Evolutionary conservation across 192 early-diverging fungal species (phyloP), one percentile per base, ranked within the genome.

Genomic region (Coemansia sp.): DNA sequence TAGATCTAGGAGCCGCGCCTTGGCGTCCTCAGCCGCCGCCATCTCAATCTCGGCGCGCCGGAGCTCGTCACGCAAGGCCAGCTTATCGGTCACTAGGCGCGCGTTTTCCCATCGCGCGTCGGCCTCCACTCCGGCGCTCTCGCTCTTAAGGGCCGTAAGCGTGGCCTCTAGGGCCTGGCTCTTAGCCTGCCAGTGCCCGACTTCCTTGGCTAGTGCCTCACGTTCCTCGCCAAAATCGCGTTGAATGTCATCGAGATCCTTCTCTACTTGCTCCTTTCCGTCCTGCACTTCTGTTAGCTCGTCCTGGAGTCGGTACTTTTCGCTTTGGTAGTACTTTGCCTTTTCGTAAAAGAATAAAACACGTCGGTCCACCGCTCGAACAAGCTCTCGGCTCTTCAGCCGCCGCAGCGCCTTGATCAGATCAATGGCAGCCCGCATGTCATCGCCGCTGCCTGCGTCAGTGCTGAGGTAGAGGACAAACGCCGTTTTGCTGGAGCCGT

Each of bases 271-370:
- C 45, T 78, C 75, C 22, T 60, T 68, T 21, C 63, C 65, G 4
- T 70, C 68, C n/a, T 54, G 52, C 13, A 23, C 19, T 11, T 70
- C 60, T 9, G 55, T 29, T 14, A 78, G 51, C 60, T 70, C 63
- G 34, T 70, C 75, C 35, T 78, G 68, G 17, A 78, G 43, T 9
- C 68, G 42, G 63, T 78, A 78, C 42, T 78, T 78, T 40, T 70
- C 75, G 42, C 50, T 34, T 50, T 78, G 75, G 61, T 78, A 78
- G 60, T 71, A 78, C 31, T 67, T 66, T 13, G 75, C 75, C 63
- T 78, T 78, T 36, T 78, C 75, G 53, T 64, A 71, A 35, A 78
- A 78, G 38, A 78, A 67, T 52, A 64, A 14, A 21, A 78, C 75
- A 3, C 75, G 67, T 7, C 75, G 68, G 35, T 78, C 75, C 5